Base-by-base conservation (phyloP, 2,329 filamentous ascomycete genomes). In the Cladosporium cucumerinum region DNA sequence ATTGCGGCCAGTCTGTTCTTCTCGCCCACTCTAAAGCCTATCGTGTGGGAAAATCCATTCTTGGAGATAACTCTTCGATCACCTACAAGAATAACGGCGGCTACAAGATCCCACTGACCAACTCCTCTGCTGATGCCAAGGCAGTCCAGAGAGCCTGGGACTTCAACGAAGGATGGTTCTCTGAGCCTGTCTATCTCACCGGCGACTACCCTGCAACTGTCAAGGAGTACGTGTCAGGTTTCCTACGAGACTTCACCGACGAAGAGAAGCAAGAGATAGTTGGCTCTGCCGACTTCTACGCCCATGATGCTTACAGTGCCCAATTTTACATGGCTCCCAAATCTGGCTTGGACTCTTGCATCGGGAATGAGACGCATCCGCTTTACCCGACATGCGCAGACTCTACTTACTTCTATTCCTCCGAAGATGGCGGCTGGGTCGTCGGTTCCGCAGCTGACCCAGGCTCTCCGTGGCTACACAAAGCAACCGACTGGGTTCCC, bases 121-220 rank as follows among this genome's bases (percentile, higher is more conserved):
- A 77, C 64, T 77, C 74, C 1, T 65, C 69, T 26, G 75, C 62
- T 18, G 76, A 78, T 61, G 76, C 74, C 1, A 43, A 67, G 10
- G 77, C 77, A 14, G 72, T 74, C 1, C 70, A 77, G 52, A 72
- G 76, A 10, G 71, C 72, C 11, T 77, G 72, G 71, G 76, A 78
- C 65, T 79, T 78, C 71, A 72, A 75, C 60, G 72, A 76, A 66
- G 81, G 78, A 0, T 77, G 77, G 68, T 82, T 82, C 66, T 77
- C 74, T 2, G 76, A 81, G 43, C 80, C 81, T 0, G 74, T 80
- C 12, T 82, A 78, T 67, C 70, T 81, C 2, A 80, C 77, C 7
- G 74, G 80, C 55, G 80, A 83, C 67, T 82, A 82, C 46, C 79
- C 79, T 0, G 66, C 73, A 1, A 75, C 72, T 0, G 71, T 81